Evolutionary conservation across 495 filamentous ascomycete species (phyloP), one percentile per base, ranked within the genome.

Genomic region (Extremus antarcticus): DNA sequence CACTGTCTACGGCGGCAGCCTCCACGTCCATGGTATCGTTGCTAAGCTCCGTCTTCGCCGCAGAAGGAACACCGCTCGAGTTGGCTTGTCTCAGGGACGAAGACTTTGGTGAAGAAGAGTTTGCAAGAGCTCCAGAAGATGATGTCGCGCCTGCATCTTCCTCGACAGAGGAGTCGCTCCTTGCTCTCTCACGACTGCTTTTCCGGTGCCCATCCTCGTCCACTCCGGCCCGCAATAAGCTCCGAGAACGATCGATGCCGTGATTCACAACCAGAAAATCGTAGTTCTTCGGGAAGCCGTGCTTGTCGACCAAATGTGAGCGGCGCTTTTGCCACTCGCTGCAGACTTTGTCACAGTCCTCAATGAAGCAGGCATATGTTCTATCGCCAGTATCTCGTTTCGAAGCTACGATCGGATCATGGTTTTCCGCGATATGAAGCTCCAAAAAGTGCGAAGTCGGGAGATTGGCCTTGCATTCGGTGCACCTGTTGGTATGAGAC

Each of bases 251-350:
- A 63, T 96, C 92, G 47, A 96, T 86, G 25, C 92, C 92, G 55
- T 89, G 80, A 59, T 90, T 86, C 0, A 94, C 83, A 25, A 96
- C 78, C 21, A 78, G 81, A 66, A 95, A 97, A 65, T 96, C 91
- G 65, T 90, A 98, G 55, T 87, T 85, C 76, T 81, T 48, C 13
- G 91, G 92, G 68, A 92, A 98, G 74, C 86, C 80, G 63, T 98
- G 92, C 70, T 95, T 96, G 68, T 95, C 91, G 55, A 91, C 87
- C 22, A 94, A 70, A 70, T 98, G 92, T 66, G 87, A 79, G 48
- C 84, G 75, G 46, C 92, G 79, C 68, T 94, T 98, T 58, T 86
- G 78, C 3, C 86, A 82, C 8, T 83, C 89, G 24, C 78, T 83
- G 71, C 90, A 97, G 69, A 90, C 82, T 54, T 84, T 75, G 46